These are phyloP conservation scores for Amanita pallidorosea DNA, from an alignment of 768 basidiomycete genomes.

Conservation along the genomic window DNA sequence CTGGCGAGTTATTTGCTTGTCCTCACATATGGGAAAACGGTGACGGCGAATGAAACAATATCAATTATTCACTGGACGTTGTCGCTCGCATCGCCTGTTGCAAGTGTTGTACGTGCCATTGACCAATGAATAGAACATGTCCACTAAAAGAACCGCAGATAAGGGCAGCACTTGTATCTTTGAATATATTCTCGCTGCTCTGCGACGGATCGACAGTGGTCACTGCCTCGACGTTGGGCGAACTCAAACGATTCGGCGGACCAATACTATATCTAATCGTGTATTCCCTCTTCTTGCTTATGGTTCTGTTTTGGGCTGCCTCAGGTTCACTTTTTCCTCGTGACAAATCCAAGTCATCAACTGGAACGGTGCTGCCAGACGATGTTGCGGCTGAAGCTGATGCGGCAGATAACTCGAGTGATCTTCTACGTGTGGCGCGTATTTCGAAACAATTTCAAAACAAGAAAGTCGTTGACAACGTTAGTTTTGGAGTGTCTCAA, in stretches of 20 bases:
- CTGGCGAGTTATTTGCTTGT: conserved; percentile 59
- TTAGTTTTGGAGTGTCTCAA: conserved; percentile 53
- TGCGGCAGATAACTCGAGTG: conserved; percentile 33
- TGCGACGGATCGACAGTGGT: conserved; percentile 46
- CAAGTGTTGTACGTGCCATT: conserved; percentile 45
- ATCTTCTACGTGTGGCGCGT: conserved; percentile 51
- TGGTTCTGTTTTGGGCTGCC: conserved; percentile 59
- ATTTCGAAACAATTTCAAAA: conserved; percentile 51
- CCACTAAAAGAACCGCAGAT: conserved; percentile 25
- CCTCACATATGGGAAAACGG: conserved; percentile 60
- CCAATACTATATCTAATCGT: conserved; percentile 67
- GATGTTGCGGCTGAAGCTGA: conserved; percentile 50
- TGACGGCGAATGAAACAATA: conserved; percentile 40
- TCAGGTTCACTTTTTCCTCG: conserved; percentile 49
- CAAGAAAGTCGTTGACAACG: conserved; percentile 59
- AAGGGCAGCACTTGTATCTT: conserved; percentile 62
- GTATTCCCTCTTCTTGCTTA: conserved; percentile 47
- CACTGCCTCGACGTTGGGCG: conserved; percentile 34
- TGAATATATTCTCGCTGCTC: conserved; percentile 67
- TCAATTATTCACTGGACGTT: conserved; percentile 62
- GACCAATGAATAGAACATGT: not conserved
- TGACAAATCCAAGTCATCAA: conserved; percentile 6
- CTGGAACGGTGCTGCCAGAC: not conserved
- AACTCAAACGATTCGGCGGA: conserved; percentile 55
- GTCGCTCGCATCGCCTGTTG: conserved; percentile 58